These are phyloP conservation scores for Zygoascus ofunaensis DNA, from an alignment of 805 yeast genomes.

Conservation along the genomic window DNA sequence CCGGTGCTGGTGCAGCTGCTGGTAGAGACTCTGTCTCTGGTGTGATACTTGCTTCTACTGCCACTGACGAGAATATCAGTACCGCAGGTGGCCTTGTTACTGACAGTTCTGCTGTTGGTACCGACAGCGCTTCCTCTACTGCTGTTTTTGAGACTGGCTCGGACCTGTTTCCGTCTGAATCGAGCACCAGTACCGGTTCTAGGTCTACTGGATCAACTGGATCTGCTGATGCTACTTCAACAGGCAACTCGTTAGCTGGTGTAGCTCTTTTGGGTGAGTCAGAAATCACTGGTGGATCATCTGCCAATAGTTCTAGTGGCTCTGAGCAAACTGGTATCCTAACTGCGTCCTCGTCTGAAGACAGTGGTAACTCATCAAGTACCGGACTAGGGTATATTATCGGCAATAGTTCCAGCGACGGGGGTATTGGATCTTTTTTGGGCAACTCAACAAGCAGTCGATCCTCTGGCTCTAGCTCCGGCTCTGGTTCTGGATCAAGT, in stretches of 20 bases:
- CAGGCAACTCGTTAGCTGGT: too few species aligned
- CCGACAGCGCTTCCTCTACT: conserved; percentile 1
- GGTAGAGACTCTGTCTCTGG: conserved; percentile 4
- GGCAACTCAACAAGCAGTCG: too few species aligned
- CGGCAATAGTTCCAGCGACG: not conserved
- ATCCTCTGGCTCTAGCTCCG: too few species aligned
- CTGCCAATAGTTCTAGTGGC: not conserved
- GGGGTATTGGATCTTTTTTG: too few species aligned
- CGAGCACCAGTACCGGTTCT: too few species aligned
- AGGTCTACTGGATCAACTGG: not conserved
- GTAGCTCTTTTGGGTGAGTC: too few species aligned
- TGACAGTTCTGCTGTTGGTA: conserved; percentile 3
- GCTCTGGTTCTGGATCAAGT: not conserved
- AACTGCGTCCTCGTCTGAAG: not conserved
- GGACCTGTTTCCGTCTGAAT: not conserved
- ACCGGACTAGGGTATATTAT: not conserved
- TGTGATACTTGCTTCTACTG: conserved; percentile 1
- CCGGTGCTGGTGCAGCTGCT: conserved; percentile 1
- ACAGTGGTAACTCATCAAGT: not conserved
- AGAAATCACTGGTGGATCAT: too few species aligned
- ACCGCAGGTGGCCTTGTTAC: not conserved
- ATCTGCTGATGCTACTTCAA: not conserved
- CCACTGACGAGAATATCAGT: not conserved
- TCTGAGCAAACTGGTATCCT: not conserved
- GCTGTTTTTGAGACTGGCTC: not conserved